Conservation (phyloP, 192 early-diverging fungal species). For the Gigaspora rosea region DNA sequence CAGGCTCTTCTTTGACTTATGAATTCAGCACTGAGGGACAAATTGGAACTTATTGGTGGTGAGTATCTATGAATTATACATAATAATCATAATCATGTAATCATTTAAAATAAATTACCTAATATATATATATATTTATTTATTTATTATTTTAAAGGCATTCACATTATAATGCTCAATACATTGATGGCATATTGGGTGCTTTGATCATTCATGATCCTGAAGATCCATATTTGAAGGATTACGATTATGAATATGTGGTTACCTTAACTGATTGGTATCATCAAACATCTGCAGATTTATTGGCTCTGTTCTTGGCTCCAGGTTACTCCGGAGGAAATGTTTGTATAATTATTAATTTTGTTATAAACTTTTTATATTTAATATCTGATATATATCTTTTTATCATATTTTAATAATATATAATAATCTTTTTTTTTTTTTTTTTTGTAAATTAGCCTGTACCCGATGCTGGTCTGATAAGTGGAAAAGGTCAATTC, state of each 20-base stretch:
- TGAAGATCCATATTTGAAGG: slow-evolving; percentile 48
- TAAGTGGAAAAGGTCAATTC: slow-evolving; percentile 56
- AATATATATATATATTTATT: background rate
- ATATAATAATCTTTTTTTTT: slow-evolving; percentile 11
- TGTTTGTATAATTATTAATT: background rate
- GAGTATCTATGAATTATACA: background rate
- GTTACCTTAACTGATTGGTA: slow-evolving; percentile 64
- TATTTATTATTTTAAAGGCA: slow-evolving; percentile 62
- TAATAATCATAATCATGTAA: too few species aligned
- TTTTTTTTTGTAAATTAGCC: slow-evolving; percentile 47
- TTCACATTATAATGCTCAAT: slow-evolving; percentile 69
- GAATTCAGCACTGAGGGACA: slow-evolving; percentile 58
- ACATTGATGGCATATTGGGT: slow-evolving; percentile 77
- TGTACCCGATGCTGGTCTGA: slow-evolving; percentile 65
- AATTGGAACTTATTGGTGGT: slow-evolving; percentile 79
- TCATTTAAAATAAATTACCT: background rate
- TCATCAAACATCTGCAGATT: background rate
- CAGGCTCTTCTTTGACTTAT: slow-evolving; percentile 69
- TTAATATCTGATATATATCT: background rate
- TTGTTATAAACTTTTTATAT: background rate
- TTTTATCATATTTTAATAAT: slow-evolving; percentile 28
- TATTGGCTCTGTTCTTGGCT: background rate
- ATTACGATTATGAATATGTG: slow-evolving; percentile 71
- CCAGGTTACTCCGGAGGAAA: background rate
- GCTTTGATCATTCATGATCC: slow-evolving; percentile 71